Conservation (phyloP, 768 basidiomycete genomes). For the Lentinula boryana region DNA sequence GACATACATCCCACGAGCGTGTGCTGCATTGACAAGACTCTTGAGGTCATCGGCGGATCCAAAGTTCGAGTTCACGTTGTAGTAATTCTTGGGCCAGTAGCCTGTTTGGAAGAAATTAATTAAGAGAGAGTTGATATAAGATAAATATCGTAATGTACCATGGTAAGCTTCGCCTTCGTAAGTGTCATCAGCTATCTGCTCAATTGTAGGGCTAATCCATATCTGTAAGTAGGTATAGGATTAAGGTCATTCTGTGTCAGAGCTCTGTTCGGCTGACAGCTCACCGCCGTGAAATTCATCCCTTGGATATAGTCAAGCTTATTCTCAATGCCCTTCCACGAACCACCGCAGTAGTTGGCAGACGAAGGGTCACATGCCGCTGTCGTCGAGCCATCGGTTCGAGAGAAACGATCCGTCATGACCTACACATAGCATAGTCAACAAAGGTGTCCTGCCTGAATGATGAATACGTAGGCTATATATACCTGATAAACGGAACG, state of each 20-base stretch:
- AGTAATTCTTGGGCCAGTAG: conserved; percentile 46
- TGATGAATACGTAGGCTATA: not conserved
- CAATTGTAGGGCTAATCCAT: conserved; percentile 69
- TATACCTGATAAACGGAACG: conserved; percentile 21
- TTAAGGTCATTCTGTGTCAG: not conserved
- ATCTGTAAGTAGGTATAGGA: not conserved
- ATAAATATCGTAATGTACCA: conserved; percentile 39
- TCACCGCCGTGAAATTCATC: conserved; percentile 67
- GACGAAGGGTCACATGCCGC: conserved; percentile 47
- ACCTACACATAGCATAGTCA: not conserved
- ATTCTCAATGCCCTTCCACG: conserved; percentile 53
- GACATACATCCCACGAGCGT: conserved; percentile 53
- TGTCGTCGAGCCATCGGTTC: conserved; percentile 35
- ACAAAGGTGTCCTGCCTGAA: not conserved
- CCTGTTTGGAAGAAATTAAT: conserved; percentile 9
- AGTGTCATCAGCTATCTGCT: conserved; percentile 54
- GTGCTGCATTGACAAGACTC: conserved; percentile 57
- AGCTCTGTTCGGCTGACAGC: not conserved
- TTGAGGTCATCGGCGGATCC: conserved; percentile 72
- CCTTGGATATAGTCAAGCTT: conserved; percentile 72
- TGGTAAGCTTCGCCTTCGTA: conserved; percentile 70
- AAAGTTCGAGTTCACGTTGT: conserved; percentile 62
- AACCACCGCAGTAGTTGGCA: conserved; percentile 63
- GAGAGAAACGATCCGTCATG: conserved; percentile 64
- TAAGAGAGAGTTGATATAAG: not conserved